phyloP scores from a whole-genome alignment of 805 yeast species.

The Metschnikowia bowlesiae region DNA sequence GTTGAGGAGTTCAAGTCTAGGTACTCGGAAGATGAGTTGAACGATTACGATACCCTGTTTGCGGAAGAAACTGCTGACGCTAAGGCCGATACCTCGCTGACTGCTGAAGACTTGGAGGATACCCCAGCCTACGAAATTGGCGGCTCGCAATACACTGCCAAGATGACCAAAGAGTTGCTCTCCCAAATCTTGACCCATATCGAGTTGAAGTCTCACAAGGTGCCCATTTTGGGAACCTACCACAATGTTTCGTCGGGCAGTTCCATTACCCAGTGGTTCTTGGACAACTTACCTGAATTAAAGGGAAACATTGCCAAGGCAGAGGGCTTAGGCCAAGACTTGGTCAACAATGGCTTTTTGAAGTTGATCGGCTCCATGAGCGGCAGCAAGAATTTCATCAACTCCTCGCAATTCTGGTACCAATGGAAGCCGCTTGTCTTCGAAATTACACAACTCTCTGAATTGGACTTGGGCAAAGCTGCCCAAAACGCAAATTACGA shows the following conservation, averaged over 20 bases:
- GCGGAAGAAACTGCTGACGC: neutral
- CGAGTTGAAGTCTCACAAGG: constrained; percentile 51
- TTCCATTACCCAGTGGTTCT: constrained; percentile 56
- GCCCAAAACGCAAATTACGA: constrained; percentile 7
- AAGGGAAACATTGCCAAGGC: constrained; percentile 51
- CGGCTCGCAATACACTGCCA: constrained; percentile 24
- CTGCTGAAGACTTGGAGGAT: constrained; percentile 11
- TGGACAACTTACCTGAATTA: constrained; percentile 39
- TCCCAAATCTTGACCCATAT: constrained; percentile 36
- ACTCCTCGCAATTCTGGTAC: constrained; percentile 66
- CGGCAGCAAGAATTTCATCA: constrained; percentile 54
- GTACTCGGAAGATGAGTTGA: constrained; percentile 41
- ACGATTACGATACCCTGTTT: constrained; percentile 15
- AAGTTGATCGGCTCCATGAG: constrained; percentile 59
- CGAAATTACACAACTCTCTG: constrained; percentile 35
- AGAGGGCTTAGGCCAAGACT: constrained; percentile 71
- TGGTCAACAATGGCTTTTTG: constrained; percentile 56
- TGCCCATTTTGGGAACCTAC: constrained; percentile 68
- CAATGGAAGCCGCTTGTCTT: constrained; percentile 78
- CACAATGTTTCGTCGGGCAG: constrained; percentile 59
- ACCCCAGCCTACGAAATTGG: constrained; percentile 27
- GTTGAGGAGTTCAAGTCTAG: constrained; percentile 60
- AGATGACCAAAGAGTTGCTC: constrained; percentile 32
- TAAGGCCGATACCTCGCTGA: neutral
- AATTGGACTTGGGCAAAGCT: constrained; percentile 10